Percentiles rank a stretch among this genome's conserved stretches.
Conservation (phyloP, 768 basidiomycete species). For the Leccinellum rugosiceps region DNA sequence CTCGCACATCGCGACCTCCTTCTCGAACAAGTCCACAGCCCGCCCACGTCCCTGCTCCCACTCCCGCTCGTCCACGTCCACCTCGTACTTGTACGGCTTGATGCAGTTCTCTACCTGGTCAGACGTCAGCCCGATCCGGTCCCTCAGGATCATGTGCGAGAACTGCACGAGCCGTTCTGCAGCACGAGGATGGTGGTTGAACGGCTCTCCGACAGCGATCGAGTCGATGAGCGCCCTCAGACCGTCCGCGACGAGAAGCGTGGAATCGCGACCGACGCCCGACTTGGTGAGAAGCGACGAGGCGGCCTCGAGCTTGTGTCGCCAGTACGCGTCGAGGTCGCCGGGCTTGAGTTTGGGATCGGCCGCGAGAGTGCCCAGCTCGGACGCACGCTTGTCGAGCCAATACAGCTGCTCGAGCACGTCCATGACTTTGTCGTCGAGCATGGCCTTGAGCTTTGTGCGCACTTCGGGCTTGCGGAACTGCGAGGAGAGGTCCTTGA, state of each 20-base stretch:
- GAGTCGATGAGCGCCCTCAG: conserved; percentile 86
- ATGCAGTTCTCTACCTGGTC: conserved; percentile 99
- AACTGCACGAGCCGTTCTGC: conserved; percentile 90
- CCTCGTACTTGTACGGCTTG: conserved; percentile 98
- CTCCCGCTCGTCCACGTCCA: conserved; percentile 89
- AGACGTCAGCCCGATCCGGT: conserved; percentile 89
- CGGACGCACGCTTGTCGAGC: conserved; percentile 82
- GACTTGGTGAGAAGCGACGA: conserved; percentile 92
- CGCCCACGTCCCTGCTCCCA: conserved; percentile 84
- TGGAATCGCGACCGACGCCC: conserved; percentile 92
- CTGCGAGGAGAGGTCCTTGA: conserved; percentile 79
- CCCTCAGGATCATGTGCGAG: conserved; percentile 88
- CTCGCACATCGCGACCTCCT: conserved; percentile 83
- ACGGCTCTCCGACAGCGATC: conserved; percentile 86
- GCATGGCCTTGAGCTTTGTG: conserved; percentile 82
- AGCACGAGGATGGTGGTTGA: conserved; percentile 84
- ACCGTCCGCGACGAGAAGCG: conserved; percentile 91
- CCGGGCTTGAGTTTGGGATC: conserved; percentile 69
- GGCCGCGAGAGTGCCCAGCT: conserved; percentile 66
- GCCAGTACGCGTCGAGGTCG: conserved; percentile 89
- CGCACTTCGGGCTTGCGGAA: conserved; percentile 91
- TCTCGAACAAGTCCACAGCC: conserved; percentile 77
- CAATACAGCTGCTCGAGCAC: conserved; percentile 97
- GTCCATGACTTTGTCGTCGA: conserved; percentile 96
- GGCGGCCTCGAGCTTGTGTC: conserved; percentile 94